Evolutionary conservation across 768 basidiomycete genomes (phyloP), one percentile per base, ranked within the genome.

Genomic region (button mushroom (Agaricus bisporus)): DNA sequence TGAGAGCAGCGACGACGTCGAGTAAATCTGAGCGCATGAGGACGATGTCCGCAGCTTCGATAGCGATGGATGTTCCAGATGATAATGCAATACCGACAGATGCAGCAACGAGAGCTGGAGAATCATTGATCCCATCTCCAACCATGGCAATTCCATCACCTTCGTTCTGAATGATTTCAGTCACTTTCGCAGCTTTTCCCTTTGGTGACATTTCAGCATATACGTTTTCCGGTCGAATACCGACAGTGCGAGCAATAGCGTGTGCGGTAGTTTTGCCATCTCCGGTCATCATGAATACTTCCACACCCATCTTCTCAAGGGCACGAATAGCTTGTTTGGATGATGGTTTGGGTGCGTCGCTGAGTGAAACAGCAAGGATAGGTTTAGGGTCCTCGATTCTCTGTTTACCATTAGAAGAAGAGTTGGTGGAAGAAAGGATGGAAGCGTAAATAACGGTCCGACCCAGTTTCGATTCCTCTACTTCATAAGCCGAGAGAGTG

Each of bases 41-140:
- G 15, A 99, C 95, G 54, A 98, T 86, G 69, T 98, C 97, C 12
- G 97, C 97, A 0, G 97, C 97, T 73, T 98, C 97, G 48, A 99
- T 88, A 9, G 97, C 97, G 41, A 99, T 92, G 5, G 93, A 95
- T 15, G 97, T 95, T 29, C 97, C 97, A 3, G 93, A 90, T 10
- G 91, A 95, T 5, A 99, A 82, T 1, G 97, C 97, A 56, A 99
- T 95, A 39, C 97, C 97, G 20, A 99, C 91, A 1, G 93, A 91
- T 0, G 95, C 91, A 4, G 92, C 94, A 14, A 94, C 95, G 2
- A 99, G 84, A 11, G 95, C 97, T 1, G 95, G 95, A 2, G 95
- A 98, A 66, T 99, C 97, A 67, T 99, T 98, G 73, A 98, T 97
- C 32, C 97, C 97, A 68, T 99, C 97, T 20, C 97, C 97, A 38